phyloP scores from a whole-genome alignment of 352 stramenopile species.

The Globisporangium radiosum region DNA sequence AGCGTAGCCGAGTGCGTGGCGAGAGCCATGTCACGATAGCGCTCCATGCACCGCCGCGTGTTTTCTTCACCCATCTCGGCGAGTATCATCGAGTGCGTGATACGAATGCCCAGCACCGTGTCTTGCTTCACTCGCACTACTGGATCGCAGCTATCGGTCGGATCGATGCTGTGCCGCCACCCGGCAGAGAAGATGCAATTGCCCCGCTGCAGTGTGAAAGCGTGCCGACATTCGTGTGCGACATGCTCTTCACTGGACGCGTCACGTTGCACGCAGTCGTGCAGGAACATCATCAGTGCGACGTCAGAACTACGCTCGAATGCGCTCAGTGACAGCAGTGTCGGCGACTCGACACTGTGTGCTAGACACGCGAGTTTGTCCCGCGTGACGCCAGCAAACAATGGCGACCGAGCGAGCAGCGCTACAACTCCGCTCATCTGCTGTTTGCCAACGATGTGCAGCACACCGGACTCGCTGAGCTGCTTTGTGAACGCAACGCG shows the following conservation, averaged over 20 bases:
- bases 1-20: too few species aligned
- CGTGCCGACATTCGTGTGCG: too few species aligned
- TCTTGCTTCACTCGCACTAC: background rate
- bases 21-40: background rate
- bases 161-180: too few species aligned
- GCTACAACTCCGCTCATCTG: slow-evolving; percentile 9
- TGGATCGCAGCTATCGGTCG: background rate
- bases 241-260: too few species aligned
- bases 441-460: slow-evolving; percentile 7
- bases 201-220: too few species aligned
- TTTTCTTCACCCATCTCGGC: slow-evolving; percentile 1
- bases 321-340: background rate
- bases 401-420: background rate
- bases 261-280: background rate
- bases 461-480: slow-evolving; percentile 11
- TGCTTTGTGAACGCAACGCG: slow-evolving; percentile 22
- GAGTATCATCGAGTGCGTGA: slow-evolving; percentile 1
- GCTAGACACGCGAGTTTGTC: slow-evolving; percentile 10
- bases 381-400: slow-evolving; percentile 6
- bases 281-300: background rate
- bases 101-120: background rate
- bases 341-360: background rate
- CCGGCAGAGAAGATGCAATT: too few species aligned
- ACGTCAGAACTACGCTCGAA: background rate
- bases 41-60: background rate